Evolutionary conservation across 2,329 filamentous ascomycete species (phyloP).

Genomic region (Talaromyces marneffei): DNA sequence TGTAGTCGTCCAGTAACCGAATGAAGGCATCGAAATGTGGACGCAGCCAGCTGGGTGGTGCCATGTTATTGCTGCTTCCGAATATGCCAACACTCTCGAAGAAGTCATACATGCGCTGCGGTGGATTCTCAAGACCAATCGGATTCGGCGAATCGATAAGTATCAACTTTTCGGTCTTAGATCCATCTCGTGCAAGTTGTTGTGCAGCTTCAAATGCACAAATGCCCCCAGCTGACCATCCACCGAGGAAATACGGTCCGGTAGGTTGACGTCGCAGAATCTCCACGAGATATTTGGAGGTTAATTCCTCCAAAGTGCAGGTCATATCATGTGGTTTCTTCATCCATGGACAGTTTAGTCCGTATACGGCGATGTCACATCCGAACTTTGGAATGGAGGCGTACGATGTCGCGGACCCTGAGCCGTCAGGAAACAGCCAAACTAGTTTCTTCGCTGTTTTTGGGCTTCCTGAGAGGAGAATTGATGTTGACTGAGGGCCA

Average conservation of each 20-base stretch:
- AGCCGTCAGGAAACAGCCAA: conserved; percentile 42
- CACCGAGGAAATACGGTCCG: conserved; percentile 59
- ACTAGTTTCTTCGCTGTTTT: conserved; percentile 36
- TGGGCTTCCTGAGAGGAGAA: conserved; percentile 38
- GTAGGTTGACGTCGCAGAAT: conserved; percentile 43
- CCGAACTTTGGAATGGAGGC: conserved; percentile 36
- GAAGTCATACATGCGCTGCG: conserved; percentile 43
- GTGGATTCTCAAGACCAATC: conserved; percentile 62
- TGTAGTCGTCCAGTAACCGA: neutral
- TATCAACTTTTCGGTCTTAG: conserved; percentile 56
- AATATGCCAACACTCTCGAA: conserved; percentile 22
- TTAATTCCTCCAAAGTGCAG: neutral
- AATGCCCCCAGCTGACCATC: conserved; percentile 71
- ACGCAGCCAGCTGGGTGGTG: conserved; percentile 26
- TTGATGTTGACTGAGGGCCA: neutral
- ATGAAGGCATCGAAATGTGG: conserved; percentile 47
- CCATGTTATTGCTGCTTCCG: neutral
- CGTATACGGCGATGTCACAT: conserved; percentile 38
- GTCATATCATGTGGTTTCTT: conserved; percentile 24
- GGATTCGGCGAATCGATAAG: conserved; percentile 63
- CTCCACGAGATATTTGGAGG: neutral
- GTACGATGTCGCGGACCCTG: conserved; percentile 43
- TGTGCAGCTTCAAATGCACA: conserved; percentile 62
- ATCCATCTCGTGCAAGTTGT: conserved; percentile 51
- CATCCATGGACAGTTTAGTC: conserved; percentile 36